Base-by-base conservation (phyloP, 2,329 filamentous ascomycete species). In the Fusarium pseudoanthophilum region DNA sequence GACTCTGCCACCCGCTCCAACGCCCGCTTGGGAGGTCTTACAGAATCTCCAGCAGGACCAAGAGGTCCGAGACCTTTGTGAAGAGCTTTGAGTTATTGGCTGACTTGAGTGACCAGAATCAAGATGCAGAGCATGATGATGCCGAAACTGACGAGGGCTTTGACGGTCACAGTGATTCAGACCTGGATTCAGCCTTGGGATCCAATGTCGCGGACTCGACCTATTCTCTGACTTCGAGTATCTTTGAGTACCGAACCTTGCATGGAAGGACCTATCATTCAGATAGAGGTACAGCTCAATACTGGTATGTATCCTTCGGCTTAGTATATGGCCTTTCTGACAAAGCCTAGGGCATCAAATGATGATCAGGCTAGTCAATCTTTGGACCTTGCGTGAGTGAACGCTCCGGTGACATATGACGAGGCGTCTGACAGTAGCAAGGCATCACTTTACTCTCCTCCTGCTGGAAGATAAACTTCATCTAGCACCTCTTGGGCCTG, bases 231-330 rank as follows among this genome's bases (percentile, higher is more conserved):
- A 60, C 30, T 21, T 67, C 64, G 7, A 67, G 64, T 13, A 66
- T 67, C 14, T 60, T 53, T 11, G 61, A 52, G 10, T 67, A 67
- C 7, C 46, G 64, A 30, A 67, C 64, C 4, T 9, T 67, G 4
- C 64, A 67, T 24, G 61, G 64, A 0, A 59, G 64, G 5, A 67
- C 64, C 5, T 67, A 67, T 11, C 64, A 67, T n/a, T 67, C 64
- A 1, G 64, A 67, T 18, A 52, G 53, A 21, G 60, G 64, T 0
- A 67, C 37, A 37, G 52, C 60, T 2, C 60, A 65, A 7, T 67
- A 67, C 8, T 67, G 61, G 64, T 67, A 42, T 15, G 24, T 2
- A 2, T 0, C 4, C 10, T 4, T 7, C 1, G 0, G 1, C 0
- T 16, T 2, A 14, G 1, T 16, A 16, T 11, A 0, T 0, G 2